Percentiles rank a stretch among this genome's conserved stretches.
Conservation (phyloP, 2,329 filamentous ascomycete genomes). For the Botryotinia convoluta region DNA sequence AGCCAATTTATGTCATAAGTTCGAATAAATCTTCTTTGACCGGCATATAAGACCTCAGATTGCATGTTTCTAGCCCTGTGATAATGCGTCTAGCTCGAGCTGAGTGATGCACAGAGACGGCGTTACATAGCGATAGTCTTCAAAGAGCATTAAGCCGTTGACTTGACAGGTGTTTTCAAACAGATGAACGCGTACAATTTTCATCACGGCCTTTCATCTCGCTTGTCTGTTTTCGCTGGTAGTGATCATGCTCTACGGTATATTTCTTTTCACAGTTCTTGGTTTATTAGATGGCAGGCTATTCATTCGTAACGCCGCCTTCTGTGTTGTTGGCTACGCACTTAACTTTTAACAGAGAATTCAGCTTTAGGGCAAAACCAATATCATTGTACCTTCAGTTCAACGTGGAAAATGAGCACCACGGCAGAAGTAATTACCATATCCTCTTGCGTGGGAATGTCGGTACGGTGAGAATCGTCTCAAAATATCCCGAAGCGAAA, state of each 20-base stretch:
- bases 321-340: background rate
- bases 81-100: background rate
- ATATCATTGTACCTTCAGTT: background rate
- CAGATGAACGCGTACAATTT: background rate
- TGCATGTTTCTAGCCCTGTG: background rate
- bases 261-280: background rate
- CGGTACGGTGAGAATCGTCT: background rate
- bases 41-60: background rate
- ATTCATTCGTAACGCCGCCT: background rate
- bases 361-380: background rate
- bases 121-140: background rate
- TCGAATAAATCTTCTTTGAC: background rate
- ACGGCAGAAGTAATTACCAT: background rate
- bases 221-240: background rate
- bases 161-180: background rate
- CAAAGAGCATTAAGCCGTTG: background rate
- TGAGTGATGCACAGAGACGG: background rate
- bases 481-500: background rate
- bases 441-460: background rate
- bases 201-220: background rate
- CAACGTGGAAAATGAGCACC: too few species aligned
- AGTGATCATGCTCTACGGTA: background rate
- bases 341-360: background rate
- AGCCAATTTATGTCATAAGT: background rate
- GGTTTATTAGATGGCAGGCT: background rate